phyloP scores from a whole-genome alignment of 257 asterid species.

The Gynochthodes officinalis region DNA sequence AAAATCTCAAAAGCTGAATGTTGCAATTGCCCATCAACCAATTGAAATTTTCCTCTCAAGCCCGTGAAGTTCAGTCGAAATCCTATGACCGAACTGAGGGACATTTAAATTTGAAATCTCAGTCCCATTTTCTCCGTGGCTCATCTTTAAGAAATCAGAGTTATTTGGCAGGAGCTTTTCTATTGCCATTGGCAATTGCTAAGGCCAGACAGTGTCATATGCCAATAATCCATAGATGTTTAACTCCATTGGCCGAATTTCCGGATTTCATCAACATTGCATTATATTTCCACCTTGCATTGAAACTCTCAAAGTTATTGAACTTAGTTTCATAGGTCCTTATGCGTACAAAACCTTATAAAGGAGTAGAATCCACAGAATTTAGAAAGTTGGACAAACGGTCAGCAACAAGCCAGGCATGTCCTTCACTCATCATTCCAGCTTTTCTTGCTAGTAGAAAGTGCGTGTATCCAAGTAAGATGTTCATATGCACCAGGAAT shows the following conservation, averaged over 20 bases:
- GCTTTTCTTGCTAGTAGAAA: slow-evolving; percentile 32
- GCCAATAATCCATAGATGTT: slow-evolving; percentile 54
- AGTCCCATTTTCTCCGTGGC: slow-evolving; percentile 10
- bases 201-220: slow-evolving; percentile 39
- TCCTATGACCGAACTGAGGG: slow-evolving; percentile 35
- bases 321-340: slow-evolving; percentile 39
- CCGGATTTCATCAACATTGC: slow-evolving; percentile 22
- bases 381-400: slow-evolving; percentile 33
- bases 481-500: slow-evolving; percentile 41
- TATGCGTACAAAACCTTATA: slow-evolving; percentile 54
- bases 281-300: slow-evolving; percentile 31
- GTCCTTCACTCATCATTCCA: slow-evolving; percentile 47
- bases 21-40: slow-evolving; percentile 30
- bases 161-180: slow-evolving; percentile 26
- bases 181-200: slow-evolving; percentile 39
- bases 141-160: slow-evolving; percentile 1
- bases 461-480: slow-evolving; percentile 27
- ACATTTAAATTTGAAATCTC: slow-evolving; percentile 23
- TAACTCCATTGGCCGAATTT: slow-evolving; percentile 11
- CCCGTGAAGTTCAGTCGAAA: slow-evolving; percentile 34
- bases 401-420: slow-evolving; percentile 54
- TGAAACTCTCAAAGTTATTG: slow-evolving; percentile 18
- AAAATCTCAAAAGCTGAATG: slow-evolving; percentile 38
- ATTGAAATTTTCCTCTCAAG: slow-evolving; percentile 36
- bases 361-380: slow-evolving; percentile 26